A percentile compares a stretch with the other conserved stretches of the same genome.
Evolutionary conservation across 2,329 filamentous ascomycete species (phyloP).

Genomic region (Huntiella bhutanensis): DNA sequence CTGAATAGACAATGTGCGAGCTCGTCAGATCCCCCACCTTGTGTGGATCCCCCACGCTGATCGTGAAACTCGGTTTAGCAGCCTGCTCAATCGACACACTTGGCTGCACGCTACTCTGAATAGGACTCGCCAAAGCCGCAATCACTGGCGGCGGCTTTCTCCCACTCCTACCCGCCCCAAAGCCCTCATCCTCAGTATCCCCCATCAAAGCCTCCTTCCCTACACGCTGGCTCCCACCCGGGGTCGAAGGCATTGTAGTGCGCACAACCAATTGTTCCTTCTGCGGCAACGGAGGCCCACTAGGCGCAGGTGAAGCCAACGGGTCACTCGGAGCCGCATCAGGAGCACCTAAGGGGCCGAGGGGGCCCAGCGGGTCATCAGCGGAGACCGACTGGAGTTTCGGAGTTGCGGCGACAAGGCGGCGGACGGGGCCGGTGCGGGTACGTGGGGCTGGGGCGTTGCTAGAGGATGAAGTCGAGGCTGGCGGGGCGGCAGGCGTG

Average conservation of each 20-base stretch:
- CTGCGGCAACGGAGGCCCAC: conserved; percentile 48
- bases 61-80: conserved; percentile 76
- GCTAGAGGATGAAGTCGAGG: conserved; percentile 17
- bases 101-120: conserved; percentile 39
- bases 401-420: conserved; percentile 55
- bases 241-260: conserved; percentile 30
- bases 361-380: conserved; percentile 51
- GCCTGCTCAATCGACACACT: conserved; percentile 87
- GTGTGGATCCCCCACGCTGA: conserved; percentile 86
- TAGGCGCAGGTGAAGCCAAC: conserved; percentile 21
- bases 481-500: not conserved
- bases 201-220: conserved; percentile 44
- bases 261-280: conserved; percentile 47
- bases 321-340: conserved; percentile 22
- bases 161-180: conserved; percentile 24
- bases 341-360: conserved; percentile 45
- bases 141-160: conserved; percentile 49
- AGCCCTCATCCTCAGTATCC: conserved; percentile 31
- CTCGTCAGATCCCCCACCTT: conserved; percentile 95
- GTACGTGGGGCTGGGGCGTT: conserved; percentile 13
- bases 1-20: conserved; percentile 94
- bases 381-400: conserved; percentile 53
- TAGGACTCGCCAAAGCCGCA: conserved; percentile 32
- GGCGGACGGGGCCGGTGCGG: conserved; percentile 26
- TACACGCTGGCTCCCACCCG: conserved; percentile 24